Evolutionary conservation across 257 asterid species (phyloP), one percentile per base, ranked within the genome.

Genomic region (Coffea canephora): DNA sequence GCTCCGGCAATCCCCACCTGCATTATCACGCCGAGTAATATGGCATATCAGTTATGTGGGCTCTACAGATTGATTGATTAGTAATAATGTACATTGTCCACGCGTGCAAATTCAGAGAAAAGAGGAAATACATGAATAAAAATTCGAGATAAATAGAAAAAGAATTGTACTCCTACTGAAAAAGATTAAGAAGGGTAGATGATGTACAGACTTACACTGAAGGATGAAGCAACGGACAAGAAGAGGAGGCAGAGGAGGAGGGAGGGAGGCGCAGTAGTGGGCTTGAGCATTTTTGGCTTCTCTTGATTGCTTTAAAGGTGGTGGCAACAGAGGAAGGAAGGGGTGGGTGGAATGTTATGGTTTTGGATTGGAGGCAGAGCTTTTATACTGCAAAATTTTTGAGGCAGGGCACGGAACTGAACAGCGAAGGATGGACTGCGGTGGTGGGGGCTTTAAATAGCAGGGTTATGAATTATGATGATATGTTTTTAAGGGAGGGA

Each of bases 1-100:
- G 41, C 71, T 15, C 70, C 82, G 49, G 82, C 82, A 5, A 65
- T 18, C 1, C 46, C 85, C 68, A 81, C 81, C 87, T 84, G 79
- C 85, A 76, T 69, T 77, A 39, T 0, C 70, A 31, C 18, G 65
- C 77, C 71, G 16, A 72, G 14, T 36, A 54, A 18, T 15, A 6
- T 25, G 23, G 23, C 64, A 43, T 27, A 25, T 25, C 34, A 39
- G n/a, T 25, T 14, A 43, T 3, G 31, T n/a, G 19, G 19, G 14
- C n/a, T 21, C 0, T 13, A 31, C 23, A 73, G 3, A 41, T 2
- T n/a, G 3, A 41, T 2, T n/a, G 23, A 55, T 52, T 19, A 15
- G 14, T 23, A 64, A 6, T 48, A 68, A n/a, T 19, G n/a, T 25
- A 48, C 61, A 76, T 43, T 57, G 52, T 10, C 3, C 4, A 68